These are phyloP conservation scores for Arxiozyma bovina DNA, from an alignment of 1,139 yeast genomes.

Conservation along the genomic window DNA sequence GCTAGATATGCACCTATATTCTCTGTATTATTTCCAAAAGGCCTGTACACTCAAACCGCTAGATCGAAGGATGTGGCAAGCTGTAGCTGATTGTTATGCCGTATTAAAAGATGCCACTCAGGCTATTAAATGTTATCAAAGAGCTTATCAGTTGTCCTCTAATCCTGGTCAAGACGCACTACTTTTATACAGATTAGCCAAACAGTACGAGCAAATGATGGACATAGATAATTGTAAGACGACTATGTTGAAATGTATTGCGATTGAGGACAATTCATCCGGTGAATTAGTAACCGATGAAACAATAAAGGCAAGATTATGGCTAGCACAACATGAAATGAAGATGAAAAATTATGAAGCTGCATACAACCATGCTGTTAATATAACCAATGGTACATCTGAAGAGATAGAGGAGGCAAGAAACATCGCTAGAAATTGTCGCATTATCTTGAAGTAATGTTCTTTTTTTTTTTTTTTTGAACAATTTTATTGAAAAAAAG, in stretches of 20 bases:
- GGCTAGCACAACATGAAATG: slow-evolving; percentile 74
- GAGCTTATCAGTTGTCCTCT: slow-evolving; percentile 39
- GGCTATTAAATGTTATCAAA: slow-evolving; percentile 39
- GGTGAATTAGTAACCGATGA: slow-evolving; percentile 64
- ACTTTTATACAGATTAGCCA: slow-evolving; percentile 61
- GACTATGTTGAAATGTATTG: slow-evolving; percentile 67
- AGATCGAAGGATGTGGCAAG: slow-evolving; percentile 96
- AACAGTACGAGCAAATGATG: slow-evolving; percentile 50
- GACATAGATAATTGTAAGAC: slow-evolving; percentile 47
- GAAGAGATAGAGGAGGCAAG: slow-evolving; percentile 88
- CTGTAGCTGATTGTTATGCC: slow-evolving; percentile 84
- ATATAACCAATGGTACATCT: slow-evolving; percentile 66
- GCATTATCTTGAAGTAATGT: slow-evolving; percentile 16
- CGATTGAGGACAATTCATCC: slow-evolving; percentile 44
- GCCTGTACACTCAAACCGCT: slow-evolving; percentile 84
- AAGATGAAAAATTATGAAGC: slow-evolving; percentile 48
- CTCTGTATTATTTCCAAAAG: slow-evolving; percentile 83
- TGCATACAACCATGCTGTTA: slow-evolving; percentile 70
- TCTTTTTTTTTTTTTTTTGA: neutral
- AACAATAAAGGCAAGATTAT: slow-evolving; percentile 70
- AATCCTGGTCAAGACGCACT: slow-evolving; percentile 38
- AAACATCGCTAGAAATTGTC: slow-evolving; percentile 67
- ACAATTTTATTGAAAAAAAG: no score
- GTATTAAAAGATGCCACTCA: slow-evolving; percentile 55
- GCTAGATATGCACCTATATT: slow-evolving; percentile 87